phyloP scores from a whole-genome alignment of 1,284 basidiomycete genomes.

The Papiliotrema laurentii region DNA sequence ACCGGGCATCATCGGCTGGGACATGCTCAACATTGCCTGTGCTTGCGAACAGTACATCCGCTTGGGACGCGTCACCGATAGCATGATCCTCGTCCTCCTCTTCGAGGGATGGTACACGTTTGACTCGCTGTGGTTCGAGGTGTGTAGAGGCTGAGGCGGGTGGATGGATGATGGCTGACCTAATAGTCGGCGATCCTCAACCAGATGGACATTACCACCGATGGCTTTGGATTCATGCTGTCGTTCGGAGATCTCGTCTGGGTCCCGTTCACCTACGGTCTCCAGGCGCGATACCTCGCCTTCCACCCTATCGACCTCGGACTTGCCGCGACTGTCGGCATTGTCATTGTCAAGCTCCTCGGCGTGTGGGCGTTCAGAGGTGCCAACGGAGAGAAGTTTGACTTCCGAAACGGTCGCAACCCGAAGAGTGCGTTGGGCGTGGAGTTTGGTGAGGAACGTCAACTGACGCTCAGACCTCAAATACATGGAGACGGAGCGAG shows the following conservation, averaged over 20 bases:
- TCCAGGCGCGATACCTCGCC: constrained; percentile 91
- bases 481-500: constrained; percentile 77
- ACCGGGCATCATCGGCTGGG: constrained; percentile 94
- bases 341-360: constrained; percentile 64
- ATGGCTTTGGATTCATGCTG: constrained; percentile 99
- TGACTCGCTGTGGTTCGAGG: constrained; percentile 86
- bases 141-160: constrained; percentile 37
- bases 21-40: constrained; percentile 85
- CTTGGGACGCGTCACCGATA: constrained; percentile 72
- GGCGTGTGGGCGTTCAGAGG: constrained; percentile 91
- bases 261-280: constrained; percentile 91
- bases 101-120: constrained; percentile 87
- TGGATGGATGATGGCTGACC: neutral
- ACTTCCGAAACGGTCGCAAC: constrained; percentile 89
- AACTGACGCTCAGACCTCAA: constrained; percentile 55
- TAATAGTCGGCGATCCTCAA: constrained; percentile 70
- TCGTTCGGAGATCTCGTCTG: constrained; percentile 87
- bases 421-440: constrained; percentile 62
- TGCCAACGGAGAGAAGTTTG: constrained; percentile 90
- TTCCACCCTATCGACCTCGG: constrained; percentile 81
- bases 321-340: constrained; percentile 56
- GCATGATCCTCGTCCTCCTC: constrained; percentile 80
- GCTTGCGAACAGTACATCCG: constrained; percentile 83
- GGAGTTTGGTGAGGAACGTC: neutral
- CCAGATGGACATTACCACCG: constrained; percentile 96